These are phyloP conservation scores for Nevesoporus exiguus DNA, from an alignment of 768 basidiomycete species.

Conservation along the genomic window DNA sequence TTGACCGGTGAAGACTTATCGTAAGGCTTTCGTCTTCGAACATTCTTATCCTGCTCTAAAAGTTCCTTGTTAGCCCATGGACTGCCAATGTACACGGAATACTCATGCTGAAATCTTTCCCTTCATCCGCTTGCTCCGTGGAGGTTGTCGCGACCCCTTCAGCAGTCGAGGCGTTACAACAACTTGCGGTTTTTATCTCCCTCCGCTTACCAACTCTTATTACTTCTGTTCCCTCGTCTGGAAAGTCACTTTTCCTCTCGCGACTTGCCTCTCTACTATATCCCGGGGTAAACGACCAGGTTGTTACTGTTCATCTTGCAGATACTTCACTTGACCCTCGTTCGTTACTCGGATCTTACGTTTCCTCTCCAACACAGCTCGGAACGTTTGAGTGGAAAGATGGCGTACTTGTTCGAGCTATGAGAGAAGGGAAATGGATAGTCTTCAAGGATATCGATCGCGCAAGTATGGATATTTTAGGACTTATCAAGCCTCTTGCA, in stretches of 20 bases:
- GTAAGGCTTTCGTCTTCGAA: conserved; percentile 34
- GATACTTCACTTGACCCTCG: conserved; percentile 96
- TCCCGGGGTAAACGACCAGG: conserved; percentile 58
- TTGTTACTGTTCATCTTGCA: conserved; percentile 85
- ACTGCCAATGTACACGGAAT: conserved; percentile 64
- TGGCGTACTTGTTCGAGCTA: conserved; percentile 84
- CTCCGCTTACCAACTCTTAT: conserved; percentile 75
- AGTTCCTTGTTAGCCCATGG: conserved; percentile 43
- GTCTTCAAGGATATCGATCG: conserved; percentile 91
- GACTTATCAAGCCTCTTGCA: conserved; percentile 78
- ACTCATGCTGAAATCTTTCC: conserved; percentile 52
- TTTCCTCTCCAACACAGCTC: conserved; percentile 77
- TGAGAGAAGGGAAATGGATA: conserved; percentile 89
- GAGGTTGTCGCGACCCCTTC: conserved; percentile 63
- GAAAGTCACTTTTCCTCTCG: conserved; percentile 77
- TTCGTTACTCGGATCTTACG: conserved; percentile 87
- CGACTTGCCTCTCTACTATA: conserved; percentile 69
- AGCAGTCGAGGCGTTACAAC: conserved; percentile 52
- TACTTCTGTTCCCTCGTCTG: conserved; percentile 82
- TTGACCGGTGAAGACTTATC: conserved; percentile 52
- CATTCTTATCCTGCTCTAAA: conserved; percentile 12
- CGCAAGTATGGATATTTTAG: conserved; percentile 86
- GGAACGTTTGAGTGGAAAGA: conserved; percentile 97
- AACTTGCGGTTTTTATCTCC: conserved; percentile 62
- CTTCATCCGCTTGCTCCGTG: conserved; percentile 24